A percentile compares a stretch with the other conserved stretches of the same genome.
phyloP scores from a whole-genome alignment of 2,329 filamentous ascomycete species.

The Fusarium continuum region DNA sequence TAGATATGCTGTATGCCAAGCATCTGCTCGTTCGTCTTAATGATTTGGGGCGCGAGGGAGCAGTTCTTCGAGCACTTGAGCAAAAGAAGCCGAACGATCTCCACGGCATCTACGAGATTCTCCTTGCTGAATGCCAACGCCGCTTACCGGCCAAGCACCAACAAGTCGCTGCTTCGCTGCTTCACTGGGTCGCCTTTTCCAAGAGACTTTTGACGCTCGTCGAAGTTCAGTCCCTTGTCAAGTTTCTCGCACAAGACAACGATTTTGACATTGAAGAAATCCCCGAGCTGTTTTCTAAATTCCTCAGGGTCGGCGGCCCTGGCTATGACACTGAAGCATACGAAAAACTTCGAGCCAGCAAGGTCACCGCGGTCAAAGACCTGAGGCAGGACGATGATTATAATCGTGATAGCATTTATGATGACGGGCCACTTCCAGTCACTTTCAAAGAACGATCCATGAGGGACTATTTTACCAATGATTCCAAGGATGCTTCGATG shows the following conservation, averaged over 20 bases:
- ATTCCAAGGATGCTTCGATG: background rate
- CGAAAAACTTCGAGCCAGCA: slow-evolving; percentile 1
- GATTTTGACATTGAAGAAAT: slow-evolving; percentile 43
- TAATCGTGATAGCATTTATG: slow-evolving; percentile 31
- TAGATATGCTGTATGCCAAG: slow-evolving; percentile 50
- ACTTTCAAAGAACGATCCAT: slow-evolving; percentile 46
- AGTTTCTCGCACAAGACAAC: slow-evolving; percentile 18
- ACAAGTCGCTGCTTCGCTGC: slow-evolving; percentile 29
- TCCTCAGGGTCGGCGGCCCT: slow-evolving; percentile 40
- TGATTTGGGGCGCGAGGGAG: slow-evolving; percentile 46
- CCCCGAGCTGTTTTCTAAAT: slow-evolving; percentile 38
- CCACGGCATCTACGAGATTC: slow-evolving; percentile 41
- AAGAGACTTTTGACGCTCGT: slow-evolving; percentile 33
- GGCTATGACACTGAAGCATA: slow-evolving; percentile 36
- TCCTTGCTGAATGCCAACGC: slow-evolving; percentile 41
- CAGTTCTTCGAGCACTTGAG: slow-evolving; percentile 44
- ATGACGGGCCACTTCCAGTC: slow-evolving; percentile 41
- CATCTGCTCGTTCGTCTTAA: slow-evolving; percentile 47
- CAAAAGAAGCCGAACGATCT: slow-evolving; percentile 38
- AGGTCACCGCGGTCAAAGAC: slow-evolving; percentile 22
- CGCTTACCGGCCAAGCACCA: slow-evolving; percentile 29
- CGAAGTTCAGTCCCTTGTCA: slow-evolving; percentile 38
- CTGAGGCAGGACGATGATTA: slow-evolving; percentile 25
- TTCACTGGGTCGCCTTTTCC: slow-evolving; percentile 45
- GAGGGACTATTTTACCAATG: slow-evolving; percentile 39